Evolutionary conservation across 2,329 filamentous ascomycete genomes (phyloP).

Genomic region (Penicillium paneum): DNA sequence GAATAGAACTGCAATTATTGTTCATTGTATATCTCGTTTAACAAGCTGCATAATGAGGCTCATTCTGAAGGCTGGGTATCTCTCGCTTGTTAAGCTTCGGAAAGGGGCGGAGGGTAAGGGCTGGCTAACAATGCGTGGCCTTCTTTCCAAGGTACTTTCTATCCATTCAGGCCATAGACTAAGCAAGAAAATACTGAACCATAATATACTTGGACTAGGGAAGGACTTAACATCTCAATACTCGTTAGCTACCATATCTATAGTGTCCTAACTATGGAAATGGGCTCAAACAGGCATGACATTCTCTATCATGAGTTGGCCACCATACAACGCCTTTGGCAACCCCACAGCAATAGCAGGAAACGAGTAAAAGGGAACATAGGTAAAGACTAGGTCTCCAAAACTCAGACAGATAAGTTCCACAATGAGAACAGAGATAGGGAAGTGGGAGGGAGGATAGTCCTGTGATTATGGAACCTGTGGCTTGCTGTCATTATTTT

Average conservation of each 20-base stretch:
- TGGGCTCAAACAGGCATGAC: slow-evolving; percentile 21
- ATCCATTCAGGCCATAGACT: neutral
- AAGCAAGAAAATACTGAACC: neutral
- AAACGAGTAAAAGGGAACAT: slow-evolving; percentile 2
- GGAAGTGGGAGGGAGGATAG: slow-evolving; percentile 12
- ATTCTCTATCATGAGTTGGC: slow-evolving; percentile 34
- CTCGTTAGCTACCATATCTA: slow-evolving; percentile 1
- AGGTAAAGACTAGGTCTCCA: slow-evolving; percentile 11
- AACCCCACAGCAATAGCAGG: slow-evolving; percentile 17
- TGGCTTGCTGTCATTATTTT: slow-evolving; percentile 22
- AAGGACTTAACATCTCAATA: neutral
- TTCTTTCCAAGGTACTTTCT: neutral
- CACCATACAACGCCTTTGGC: slow-evolving; percentile 27
- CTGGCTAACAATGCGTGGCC: slow-evolving; percentile 3
- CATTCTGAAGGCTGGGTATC: neutral
- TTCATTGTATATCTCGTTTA: neutral
- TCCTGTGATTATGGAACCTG: slow-evolving; percentile 25
- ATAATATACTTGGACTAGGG: neutral
- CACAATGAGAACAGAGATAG: slow-evolving; percentile 5
- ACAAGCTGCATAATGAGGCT: neutral
- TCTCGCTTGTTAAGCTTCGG: slow-evolving; percentile 8
- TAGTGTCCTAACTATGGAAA: slow-evolving; percentile 6
- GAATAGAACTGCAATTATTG: neutral
- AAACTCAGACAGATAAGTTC: slow-evolving; percentile 2
- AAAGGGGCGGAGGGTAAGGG: slow-evolving; percentile 10